Evolutionary conservation across 306 rosid genomes (phyloP).

Genomic region (barrel medic (Medicago truncatula)): DNA sequence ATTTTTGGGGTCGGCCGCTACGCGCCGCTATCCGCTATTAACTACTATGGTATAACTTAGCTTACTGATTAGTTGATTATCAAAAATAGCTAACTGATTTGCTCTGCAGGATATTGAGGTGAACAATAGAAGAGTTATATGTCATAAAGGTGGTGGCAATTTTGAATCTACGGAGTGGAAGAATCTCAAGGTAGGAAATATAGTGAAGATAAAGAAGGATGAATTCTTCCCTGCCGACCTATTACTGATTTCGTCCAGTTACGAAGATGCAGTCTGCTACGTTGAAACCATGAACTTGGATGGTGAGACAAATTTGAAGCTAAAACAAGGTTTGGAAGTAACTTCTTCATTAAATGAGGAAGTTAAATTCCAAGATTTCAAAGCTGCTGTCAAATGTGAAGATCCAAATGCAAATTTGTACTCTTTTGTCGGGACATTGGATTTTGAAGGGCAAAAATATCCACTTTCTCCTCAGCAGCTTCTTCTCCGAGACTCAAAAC

Average conservation of each 20-base stretch:
- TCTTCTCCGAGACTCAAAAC: constrained; percentile 90
- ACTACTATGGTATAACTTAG: too few species aligned
- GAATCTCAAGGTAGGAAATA: constrained; percentile 77
- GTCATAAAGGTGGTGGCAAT: constrained; percentile 59
- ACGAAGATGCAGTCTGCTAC: constrained; percentile 85
- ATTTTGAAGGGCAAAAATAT: constrained; percentile 58
- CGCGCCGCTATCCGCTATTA: too few species aligned
- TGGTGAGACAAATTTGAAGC: constrained; percentile 89
- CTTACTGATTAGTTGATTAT: neutral
- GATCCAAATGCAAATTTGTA: constrained; percentile 91
- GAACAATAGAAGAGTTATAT: constrained; percentile 69
- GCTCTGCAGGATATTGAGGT: constrained; percentile 75
- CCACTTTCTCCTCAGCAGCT: constrained; percentile 87
- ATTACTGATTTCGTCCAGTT: constrained; percentile 81
- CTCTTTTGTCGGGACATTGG: constrained; percentile 77
- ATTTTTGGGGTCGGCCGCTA: too few species aligned
- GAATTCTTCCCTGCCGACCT: constrained; percentile 92
- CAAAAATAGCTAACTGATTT: neutral
- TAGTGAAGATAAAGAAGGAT: constrained; percentile 76
- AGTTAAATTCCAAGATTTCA: constrained; percentile 50
- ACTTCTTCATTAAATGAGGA: constrained; percentile 66
- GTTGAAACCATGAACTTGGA: constrained; percentile 95
- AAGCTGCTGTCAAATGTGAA: constrained; percentile 72
- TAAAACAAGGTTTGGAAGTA: constrained; percentile 79
- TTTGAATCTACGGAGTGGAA: constrained; percentile 70